These are phyloP conservation scores for Umbilicus rupestris DNA, from an alignment of 164 flowering plant genomes.

Conservation along the genomic window DNA sequence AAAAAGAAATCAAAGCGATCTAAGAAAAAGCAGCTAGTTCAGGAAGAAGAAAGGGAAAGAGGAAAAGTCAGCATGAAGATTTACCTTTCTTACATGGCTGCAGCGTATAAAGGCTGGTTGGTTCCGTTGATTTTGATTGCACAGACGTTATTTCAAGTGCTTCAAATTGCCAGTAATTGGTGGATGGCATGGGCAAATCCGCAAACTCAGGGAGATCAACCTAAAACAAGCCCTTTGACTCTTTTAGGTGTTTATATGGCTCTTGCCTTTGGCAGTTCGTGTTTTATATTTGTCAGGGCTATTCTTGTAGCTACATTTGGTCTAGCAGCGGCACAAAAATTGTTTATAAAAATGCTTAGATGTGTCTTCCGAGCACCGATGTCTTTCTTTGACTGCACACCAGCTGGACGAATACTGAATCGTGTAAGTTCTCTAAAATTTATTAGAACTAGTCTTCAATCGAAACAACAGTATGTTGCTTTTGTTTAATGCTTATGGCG, in stretches of 20 bases:
- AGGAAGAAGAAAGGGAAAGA: slow-evolving; percentile 92
- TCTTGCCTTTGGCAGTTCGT: slow-evolving; percentile 96
- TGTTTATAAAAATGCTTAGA: slow-evolving; percentile 78
- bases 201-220: slow-evolving; percentile 70
- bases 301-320: slow-evolving; percentile 95
- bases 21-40: slow-evolving; percentile 89
- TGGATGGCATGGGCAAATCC: slow-evolving; percentile 99
- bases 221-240: slow-evolving; percentile 54
- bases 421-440: slow-evolving; percentile 53
- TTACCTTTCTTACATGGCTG: slow-evolving; percentile 87
- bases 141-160: slow-evolving; percentile 76
- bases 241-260: slow-evolving; percentile 89
- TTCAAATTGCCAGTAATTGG: slow-evolving; percentile 95
- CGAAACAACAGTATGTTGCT: not conserved
- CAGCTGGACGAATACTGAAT: slow-evolving; percentile 91
- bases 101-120: slow-evolving; percentile 83
- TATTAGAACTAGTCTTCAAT: not conserved
- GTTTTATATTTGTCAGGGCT: slow-evolving; percentile 87
- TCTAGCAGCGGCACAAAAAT: slow-evolving; percentile 84
- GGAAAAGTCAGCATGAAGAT: slow-evolving; percentile 92
- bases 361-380: slow-evolving; percentile 83
- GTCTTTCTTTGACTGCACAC: slow-evolving; percentile 98
- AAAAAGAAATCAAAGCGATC: slow-evolving; percentile 83
- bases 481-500: slow-evolving; percentile 8
- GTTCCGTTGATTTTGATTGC: slow-evolving; percentile 79